Evolutionary conservation across 1,284 basidiomycete species (phyloP), one percentile per base, ranked within the genome.

Genomic region (Anthracocystis walkeri): DNA sequence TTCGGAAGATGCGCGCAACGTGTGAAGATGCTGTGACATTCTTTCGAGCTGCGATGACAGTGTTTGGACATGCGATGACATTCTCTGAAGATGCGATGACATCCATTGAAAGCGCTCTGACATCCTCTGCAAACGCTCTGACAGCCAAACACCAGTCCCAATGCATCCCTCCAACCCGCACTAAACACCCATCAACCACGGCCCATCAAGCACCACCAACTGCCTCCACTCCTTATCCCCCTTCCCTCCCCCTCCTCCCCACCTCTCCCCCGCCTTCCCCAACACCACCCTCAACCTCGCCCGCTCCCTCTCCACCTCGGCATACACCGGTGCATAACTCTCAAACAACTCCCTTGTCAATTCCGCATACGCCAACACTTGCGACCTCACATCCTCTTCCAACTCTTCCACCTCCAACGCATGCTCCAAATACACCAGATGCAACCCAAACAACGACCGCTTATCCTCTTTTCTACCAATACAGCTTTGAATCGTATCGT

Each of bases 261-360:
- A 53, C 8, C 20, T 60, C 5, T 51, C 29, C 20, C 23, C 31
- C 42, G 65, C 23, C 45, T n/a, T 25, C 4, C 44, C 58, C 35
- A 65, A 11, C 3, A 65, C 10, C 18, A 53, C 2, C 14, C n/a
- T 12, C 27, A 71, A 16, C 11, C 21, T 45, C 4, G 58, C 1
- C 7, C 58, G 41, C 29, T 46, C 21, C 18, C 58, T 58, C 38
- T 71, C 68, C 10, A 71, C 38, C 55, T 71, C 68, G 8, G 44
- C 20, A 7, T 41, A 62, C n/a, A 62, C 5, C 1, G 58, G 58
- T 3, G 68, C 58, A 16, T 62, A 71, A 10, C 49, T 12, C 0
- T 41, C 29, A 23, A 55, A 75, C 21, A 69, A 31, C 20, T 75
- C 72, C 33, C 57, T 51, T 0, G 72, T 69, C 14, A 69, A 23